Percentiles rank a stretch among this genome's conserved stretches.
Conservation (phyloP, 2,329 filamentous ascomycete genomes). For the Botrytis medusae region DNA sequence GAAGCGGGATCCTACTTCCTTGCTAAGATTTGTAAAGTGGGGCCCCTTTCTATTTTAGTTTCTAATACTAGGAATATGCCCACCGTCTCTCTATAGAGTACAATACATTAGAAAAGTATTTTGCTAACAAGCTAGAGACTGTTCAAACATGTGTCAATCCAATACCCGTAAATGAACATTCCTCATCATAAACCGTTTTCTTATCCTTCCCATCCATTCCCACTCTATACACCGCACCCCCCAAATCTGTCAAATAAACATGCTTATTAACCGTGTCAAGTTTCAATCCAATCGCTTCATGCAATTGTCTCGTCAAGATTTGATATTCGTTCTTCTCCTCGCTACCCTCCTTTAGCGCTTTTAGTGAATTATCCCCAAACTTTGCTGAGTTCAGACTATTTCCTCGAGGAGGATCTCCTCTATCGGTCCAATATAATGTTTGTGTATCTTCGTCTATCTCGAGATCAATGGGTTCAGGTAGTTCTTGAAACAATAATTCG, state of each 20-base stretch:
- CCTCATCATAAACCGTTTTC: slow-evolving; percentile 25
- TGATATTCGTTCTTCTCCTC: slow-evolving; percentile 28
- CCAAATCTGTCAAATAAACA: slow-evolving; percentile 45
- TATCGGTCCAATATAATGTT: slow-evolving; percentile 60
- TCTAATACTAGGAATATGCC: background rate
- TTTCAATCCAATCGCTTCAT: slow-evolving; percentile 50
- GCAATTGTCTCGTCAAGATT: slow-evolving; percentile 42
- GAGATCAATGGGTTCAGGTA: slow-evolving; percentile 59
- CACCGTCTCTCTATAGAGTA: background rate
- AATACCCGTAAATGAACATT: slow-evolving; percentile 21
- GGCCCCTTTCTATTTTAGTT: background rate
- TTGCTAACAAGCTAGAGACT: rapidly evolving
- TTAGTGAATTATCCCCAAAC: background rate
- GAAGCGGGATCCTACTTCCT: background rate
- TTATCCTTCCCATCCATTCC: slow-evolving; percentile 38
- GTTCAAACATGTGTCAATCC: background rate
- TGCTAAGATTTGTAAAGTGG: background rate
- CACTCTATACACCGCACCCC: slow-evolving; percentile 43
- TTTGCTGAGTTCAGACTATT: slow-evolving; percentile 51
- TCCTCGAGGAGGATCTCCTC: slow-evolving; percentile 56
- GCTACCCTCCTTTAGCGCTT: background rate
- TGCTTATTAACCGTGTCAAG: slow-evolving; percentile 42
- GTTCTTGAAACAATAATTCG: slow-evolving; percentile 40
- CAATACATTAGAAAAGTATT: background rate
- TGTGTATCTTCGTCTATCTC: slow-evolving; percentile 50